Evolutionary conservation across 2,329 filamentous ascomycete species (phyloP), one percentile per base, ranked within the genome.

Genomic region (Sarocladium kiliense): DNA sequence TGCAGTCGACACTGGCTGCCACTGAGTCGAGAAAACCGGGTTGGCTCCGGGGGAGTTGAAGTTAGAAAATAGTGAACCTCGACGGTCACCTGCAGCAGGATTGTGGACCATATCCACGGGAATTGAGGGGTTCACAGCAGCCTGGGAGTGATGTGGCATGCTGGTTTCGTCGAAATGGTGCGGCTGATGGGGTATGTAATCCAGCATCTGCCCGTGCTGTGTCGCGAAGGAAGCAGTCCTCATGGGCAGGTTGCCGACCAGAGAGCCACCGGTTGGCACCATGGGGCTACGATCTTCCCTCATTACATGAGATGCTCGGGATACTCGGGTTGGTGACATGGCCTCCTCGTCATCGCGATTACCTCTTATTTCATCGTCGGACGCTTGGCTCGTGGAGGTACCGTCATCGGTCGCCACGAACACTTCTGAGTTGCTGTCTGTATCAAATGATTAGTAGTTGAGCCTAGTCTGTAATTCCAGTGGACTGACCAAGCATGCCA

Each of bases 341-440:
- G 18, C 23, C 27, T 27, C 27, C 9, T 82, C 79, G 21, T 73
- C 75, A 19, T 81, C 77, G 6, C 9, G 30, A 11, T 6, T n/a
- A 18, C 19, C n/a, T 21, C 47, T 23, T 10, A 23, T 68, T 10
- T 71, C 70, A 18, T 81, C 79, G 19, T 73, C 77, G 1, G 75
- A 78, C 14, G 68, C 62, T 51, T 75, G 77, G 70, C 74, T 47
- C 12, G 80, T 76, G 3, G 72, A 70, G 6, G 76, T 65, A 58
- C 79, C 78, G 58, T 82, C 78, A 54, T 80, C 77, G 2, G 75
- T 72, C 70, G 77, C 78, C 44, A 83, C 76, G 53, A 73, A 76
- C 18, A 81, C 70, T 39, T 73, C 70, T 9, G 74, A 75, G 3
- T 69, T 70, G 45, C 65, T 76, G 63, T 82, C 80, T 82, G 53